phyloP scores from a whole-genome alignment of 1,284 basidiomycete species.

The Polyporus tsugae region DNA sequence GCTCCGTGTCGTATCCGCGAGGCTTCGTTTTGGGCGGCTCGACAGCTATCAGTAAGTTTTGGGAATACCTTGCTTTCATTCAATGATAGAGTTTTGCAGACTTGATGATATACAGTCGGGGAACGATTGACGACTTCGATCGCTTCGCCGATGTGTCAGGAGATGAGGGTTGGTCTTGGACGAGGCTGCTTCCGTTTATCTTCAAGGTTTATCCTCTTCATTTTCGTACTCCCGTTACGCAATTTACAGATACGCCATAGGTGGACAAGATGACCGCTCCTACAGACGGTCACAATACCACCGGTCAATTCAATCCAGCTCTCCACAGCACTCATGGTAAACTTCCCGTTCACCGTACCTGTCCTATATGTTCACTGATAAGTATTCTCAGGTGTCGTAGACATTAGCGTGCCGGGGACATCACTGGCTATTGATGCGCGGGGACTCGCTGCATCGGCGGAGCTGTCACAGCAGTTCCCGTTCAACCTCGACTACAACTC shows the following conservation, averaged over 20 bases:
- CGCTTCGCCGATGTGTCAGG: slow-evolving; percentile 18
- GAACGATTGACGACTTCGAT: slow-evolving; percentile 19
- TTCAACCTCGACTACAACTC: slow-evolving; percentile 50
- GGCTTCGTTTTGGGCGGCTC: slow-evolving; percentile 29
- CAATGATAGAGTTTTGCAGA: not conserved
- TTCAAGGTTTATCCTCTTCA: not conserved
- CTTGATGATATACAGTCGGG: slow-evolving; percentile 16
- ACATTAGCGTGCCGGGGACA: slow-evolving; percentile 7
- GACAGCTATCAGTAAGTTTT: slow-evolving; percentile 24
- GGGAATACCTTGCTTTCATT: not conserved
- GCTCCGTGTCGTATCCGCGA: slow-evolving; percentile 23
- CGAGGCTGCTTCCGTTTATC: slow-evolving; percentile 9
- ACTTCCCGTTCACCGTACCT: not conserved
- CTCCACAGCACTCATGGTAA: slow-evolving; percentile 6
- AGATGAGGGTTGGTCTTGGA: slow-evolving; percentile 17
- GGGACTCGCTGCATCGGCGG: slow-evolving; percentile 43
- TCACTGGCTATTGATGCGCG: slow-evolving; percentile 42
- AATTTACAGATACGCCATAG: not conserved
- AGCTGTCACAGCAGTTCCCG: slow-evolving; percentile 46
- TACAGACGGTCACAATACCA: slow-evolving; percentile 12
- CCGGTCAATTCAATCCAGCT: slow-evolving; percentile 12
- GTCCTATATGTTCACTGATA: not conserved
- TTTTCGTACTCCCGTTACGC: not conserved
- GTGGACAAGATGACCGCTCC: slow-evolving; percentile 11
- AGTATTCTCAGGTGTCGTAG: not conserved